Base-by-base conservation (phyloP, 805 yeast genomes). In the Lipomyces orientalis region DNA sequence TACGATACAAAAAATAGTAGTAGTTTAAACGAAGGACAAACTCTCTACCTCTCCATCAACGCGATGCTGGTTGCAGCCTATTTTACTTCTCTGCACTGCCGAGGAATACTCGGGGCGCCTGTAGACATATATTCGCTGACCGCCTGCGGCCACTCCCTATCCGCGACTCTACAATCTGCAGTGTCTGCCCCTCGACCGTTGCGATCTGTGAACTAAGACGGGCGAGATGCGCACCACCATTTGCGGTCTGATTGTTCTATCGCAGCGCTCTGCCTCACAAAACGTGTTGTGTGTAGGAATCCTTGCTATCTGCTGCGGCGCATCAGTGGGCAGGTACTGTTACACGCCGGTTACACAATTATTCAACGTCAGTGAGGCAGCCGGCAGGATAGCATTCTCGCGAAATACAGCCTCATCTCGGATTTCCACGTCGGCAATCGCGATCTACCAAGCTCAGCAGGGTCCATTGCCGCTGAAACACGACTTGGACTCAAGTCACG, bases 321-420 rank as follows among this genome's bases (percentile, higher is more conserved):
- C 22, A 43, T 43, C 8, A 12, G 22, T n/a, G 22, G n/a, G 16
- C n/a, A 7, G 22, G 10, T 10, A 19, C 0, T 43, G 49, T 43
- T 43, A 43, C 49, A 43, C 49, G 22, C 22, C 49, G 4, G 49
- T 43, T 43, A 16, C 49, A 43, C 49, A 43, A n/a, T 43, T 19
- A 43, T 43, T 19, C n/a, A 22, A 19, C 22, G 22, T 4, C n/a
- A 6, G 19, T 43, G 22, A 19, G 49, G n/a, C 49, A 43, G 22
- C 29, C 29, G 29, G 22, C 16, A 16, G 22, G 22, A 19, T 10
- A 8, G n/a, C 10, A n/a, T 43, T 43, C 49, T 43, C n/a, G 49
- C 49, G 49, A 43, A 43, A 43, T 43, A 43, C 49, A 43, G 49
- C 49, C 49, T 43, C 49, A 43, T n/a, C 10, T 43, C 49, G 49